These are phyloP conservation scores for Fomitopsis betulina DNA, from an alignment of 1,284 basidiomycete species.

Conservation along the genomic window DNA sequence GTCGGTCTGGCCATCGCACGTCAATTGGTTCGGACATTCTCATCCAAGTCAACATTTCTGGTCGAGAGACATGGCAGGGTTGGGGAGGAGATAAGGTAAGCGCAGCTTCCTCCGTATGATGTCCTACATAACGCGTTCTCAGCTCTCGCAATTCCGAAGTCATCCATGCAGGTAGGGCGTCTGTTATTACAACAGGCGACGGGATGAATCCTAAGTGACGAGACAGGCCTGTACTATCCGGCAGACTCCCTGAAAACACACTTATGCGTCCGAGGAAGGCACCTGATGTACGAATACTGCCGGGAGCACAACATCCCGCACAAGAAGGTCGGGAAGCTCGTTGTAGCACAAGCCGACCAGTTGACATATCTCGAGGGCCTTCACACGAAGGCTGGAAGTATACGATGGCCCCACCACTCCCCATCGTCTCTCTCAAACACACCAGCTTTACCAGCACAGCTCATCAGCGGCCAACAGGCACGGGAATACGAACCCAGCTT, in stretches of 20 bases:
- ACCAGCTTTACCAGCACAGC: slow-evolving; percentile 55
- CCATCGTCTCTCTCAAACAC: slow-evolving; percentile 15
- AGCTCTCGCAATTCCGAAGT: slow-evolving; percentile 97
- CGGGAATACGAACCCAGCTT: slow-evolving; percentile 81
- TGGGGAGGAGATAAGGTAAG: slow-evolving; percentile 82
- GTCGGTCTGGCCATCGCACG: slow-evolving; percentile 88
- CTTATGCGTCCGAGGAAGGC: slow-evolving; percentile 84
- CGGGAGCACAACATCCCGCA: slow-evolving; percentile 59
- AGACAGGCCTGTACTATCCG: slow-evolving; percentile 78
- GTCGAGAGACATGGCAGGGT: slow-evolving; percentile 75
- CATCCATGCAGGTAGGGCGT: slow-evolving; percentile 74
- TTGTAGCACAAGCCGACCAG: slow-evolving; percentile 72
- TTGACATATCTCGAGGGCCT: slow-evolving; percentile 67
- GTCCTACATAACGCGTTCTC: not conserved
- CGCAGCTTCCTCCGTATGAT: not conserved
- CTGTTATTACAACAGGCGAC: not conserved
- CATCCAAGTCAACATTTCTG: slow-evolving; percentile 74
- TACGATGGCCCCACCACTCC: slow-evolving; percentile 48
- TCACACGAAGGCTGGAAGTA: slow-evolving; percentile 53
- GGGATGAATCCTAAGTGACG: not conserved
- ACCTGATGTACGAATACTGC: slow-evolving; percentile 83
- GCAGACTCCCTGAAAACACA: slow-evolving; percentile 80
- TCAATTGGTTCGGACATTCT: slow-evolving; percentile 64
- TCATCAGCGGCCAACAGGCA: slow-evolving; percentile 73
- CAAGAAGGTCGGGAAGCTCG: slow-evolving; percentile 82